Percentiles rank a stretch among this genome's conserved stretches.
These are phyloP conservation scores for Kluyveromyces aestuarii DNA, from an alignment of 805 yeast genomes.

Conservation along the genomic window DNA sequence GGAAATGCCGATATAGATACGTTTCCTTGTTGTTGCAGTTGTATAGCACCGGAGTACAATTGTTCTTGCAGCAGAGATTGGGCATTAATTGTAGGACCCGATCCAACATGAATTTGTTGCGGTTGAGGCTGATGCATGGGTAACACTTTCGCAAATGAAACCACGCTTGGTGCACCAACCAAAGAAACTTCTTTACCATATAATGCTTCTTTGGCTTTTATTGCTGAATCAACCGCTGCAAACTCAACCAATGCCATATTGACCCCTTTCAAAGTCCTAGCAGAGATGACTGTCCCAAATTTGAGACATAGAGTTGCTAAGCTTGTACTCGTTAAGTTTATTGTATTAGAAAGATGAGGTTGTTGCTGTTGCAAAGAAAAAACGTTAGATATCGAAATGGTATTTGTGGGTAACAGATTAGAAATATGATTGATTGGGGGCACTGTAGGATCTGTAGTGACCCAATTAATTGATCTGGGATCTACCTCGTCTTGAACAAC, in stretches of 20 bases:
- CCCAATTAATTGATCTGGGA: slow-evolving; percentile 47
- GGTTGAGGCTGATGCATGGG: slow-evolving; percentile 28
- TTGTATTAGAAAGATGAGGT: slow-evolving; percentile 36
- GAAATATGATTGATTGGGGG: slow-evolving; percentile 71
- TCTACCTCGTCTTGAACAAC: slow-evolving; percentile 49
- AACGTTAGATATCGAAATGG: slow-evolving; percentile 69
- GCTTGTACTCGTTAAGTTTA: slow-evolving; percentile 35
- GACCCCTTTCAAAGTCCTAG: slow-evolving; percentile 46
- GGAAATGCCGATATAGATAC: slow-evolving; percentile 20
- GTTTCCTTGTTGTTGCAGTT: slow-evolving; percentile 26
- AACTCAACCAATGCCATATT: slow-evolving; percentile 64
- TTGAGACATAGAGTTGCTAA: slow-evolving; percentile 50
- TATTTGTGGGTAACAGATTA: slow-evolving; percentile 62
- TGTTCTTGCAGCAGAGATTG: slow-evolving; percentile 28
- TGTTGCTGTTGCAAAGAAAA: slow-evolving; percentile 41
- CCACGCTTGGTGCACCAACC: slow-evolving; percentile 67
- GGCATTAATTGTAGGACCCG: slow-evolving; percentile 7
- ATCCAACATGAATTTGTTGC: slow-evolving; percentile 4
- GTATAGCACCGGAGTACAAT: slow-evolving; percentile 24
- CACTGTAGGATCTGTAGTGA: slow-evolving; percentile 62
- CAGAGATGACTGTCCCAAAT: slow-evolving; percentile 54
- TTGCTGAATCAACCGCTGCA: slow-evolving; percentile 61
- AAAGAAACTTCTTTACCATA: slow-evolving; percentile 71
- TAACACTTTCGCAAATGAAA: slow-evolving; percentile 74
- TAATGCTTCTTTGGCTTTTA: slow-evolving; percentile 65